Percentiles rank a stretch among this genome's conserved stretches.
These are phyloP conservation scores for Mycena haematopus DNA, from an alignment of 768 basidiomycete species.

Conservation along the genomic window DNA sequence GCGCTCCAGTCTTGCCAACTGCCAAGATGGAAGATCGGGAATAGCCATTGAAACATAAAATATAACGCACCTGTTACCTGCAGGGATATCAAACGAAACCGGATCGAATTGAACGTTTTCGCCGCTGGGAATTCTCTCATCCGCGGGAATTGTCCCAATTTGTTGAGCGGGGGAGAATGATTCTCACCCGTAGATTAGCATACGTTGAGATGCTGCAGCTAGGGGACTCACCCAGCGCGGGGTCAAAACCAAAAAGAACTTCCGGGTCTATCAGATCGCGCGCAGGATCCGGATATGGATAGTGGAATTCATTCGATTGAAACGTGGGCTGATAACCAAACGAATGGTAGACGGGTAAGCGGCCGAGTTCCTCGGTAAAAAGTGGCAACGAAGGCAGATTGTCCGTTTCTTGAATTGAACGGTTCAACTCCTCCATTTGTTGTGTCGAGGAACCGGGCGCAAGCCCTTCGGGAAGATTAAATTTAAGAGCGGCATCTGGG, in stretches of 20 bases:
- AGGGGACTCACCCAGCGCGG: neutral
- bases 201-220: too few species aligned
- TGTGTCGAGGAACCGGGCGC: neutral
- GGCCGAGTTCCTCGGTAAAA: conserved; percentile 12
- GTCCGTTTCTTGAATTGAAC: neutral
- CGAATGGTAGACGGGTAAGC: conserved; percentile 15
- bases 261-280: neutral
- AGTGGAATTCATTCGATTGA: neutral
- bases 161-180: neutral
- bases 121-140: too few species aligned
- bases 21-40: neutral
- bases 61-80: neutral
- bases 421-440: conserved; percentile 1
- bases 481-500: neutral
- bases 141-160: too few species aligned
- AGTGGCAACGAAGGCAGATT: conserved; percentile 13
- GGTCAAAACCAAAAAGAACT: neutral
- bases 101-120: neutral
- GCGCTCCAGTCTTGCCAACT: conserved; percentile 4
- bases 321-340: conserved; percentile 14
- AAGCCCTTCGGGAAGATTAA: neutral
- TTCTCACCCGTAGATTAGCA: neutral
- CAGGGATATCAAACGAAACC: neutral
- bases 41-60: neutral
- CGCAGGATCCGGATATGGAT: neutral